Base-by-base conservation (phyloP, 768 basidiomycete species). In the Leucocoprinus birnbaumii region DNA sequence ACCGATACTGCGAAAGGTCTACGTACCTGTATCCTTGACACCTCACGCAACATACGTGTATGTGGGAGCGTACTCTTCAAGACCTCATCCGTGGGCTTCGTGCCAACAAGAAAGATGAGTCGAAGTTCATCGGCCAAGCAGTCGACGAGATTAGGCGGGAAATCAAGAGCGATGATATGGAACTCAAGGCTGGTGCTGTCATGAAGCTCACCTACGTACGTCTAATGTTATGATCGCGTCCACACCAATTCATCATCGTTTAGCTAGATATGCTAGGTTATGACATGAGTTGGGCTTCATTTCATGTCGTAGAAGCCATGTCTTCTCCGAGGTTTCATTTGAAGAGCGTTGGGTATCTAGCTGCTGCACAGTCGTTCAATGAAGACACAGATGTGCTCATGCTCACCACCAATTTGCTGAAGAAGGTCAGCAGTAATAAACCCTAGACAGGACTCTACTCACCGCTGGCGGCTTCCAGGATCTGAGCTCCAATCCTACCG, bases 241-340 rank as follows among this genome's bases (percentile, higher is more conserved):
- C 22, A 24, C 52, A 16, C 46, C n/a, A 51, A 21, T 51, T 43
- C 40, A 48, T 45, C 26, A 22, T 21, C 18, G 22, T 27, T 13
- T 52, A 98, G 96, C 85, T 99, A 59, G 93, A 98, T 68, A 98
- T 99, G 97, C 73, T 99, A 50, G 97, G 87, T 51, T 94, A 88
- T 66, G 94, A 89, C 73, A 97, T 90, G 85, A 83, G 84, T 56
- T 97, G 94, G 85, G 95, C 95, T 43, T 91, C 97, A 7, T 99
- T 99, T 64, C 86, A 96, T 68, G 89, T 99, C 51, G 87, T 98
- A 5, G 97, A 99, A 66, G 94, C 96, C 68, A 99, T 99, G 97
- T 94, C 94, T 35, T 94, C 94, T 3, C 75, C 89, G 3, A 87
- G 87, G 66, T 83, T 87, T 61, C 95, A 98, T 71, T 79, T 98